Evolutionary conservation across 306 rosid species (phyloP).

Genomic region (Phaseolus lunatus): DNA sequence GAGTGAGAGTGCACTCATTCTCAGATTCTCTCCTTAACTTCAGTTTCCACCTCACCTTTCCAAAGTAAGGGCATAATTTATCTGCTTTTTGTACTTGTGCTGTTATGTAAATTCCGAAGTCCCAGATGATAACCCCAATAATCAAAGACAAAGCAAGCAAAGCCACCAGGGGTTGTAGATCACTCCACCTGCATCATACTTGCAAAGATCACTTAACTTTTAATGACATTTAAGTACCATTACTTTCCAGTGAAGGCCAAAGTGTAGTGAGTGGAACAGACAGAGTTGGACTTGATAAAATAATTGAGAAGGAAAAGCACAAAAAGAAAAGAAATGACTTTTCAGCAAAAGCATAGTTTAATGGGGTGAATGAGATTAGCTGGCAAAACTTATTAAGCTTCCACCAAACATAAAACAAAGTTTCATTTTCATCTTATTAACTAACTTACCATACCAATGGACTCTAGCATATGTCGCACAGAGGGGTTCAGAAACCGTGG

Average conservation of each 20-base stretch:
- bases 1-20: conserved; percentile 32
- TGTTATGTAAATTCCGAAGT: conserved; percentile 47
- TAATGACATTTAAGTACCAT: conserved; percentile 32
- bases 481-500: conserved; percentile 12
- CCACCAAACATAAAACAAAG: conserved; percentile 25
- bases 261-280: conserved; percentile 30
- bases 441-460: conserved; percentile 12
- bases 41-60: conserved; percentile 51
- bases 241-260: conserved; percentile 33
- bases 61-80: conserved; percentile 47
- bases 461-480: conserved; percentile 2
- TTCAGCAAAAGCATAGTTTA: conserved; percentile 8
- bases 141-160: conserved; percentile 42
- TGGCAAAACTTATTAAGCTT: conserved; percentile 40
- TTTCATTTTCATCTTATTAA: conserved; percentile 8
- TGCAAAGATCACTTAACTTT: conserved; percentile 44
- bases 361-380: conserved; percentile 36
- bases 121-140: conserved; percentile 52
- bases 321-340: conserved; percentile 14
- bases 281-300: conserved; percentile 13
- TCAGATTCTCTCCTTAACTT: conserved; percentile 31
- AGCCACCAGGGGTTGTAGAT: conserved; percentile 32
- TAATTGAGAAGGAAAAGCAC: conserved; percentile 33
- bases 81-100: conserved; percentile 48
- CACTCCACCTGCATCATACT: conserved; percentile 35